These are phyloP conservation scores for Mycena leptocephala DNA, from an alignment of 768 basidiomycete genomes.

Conservation along the genomic window DNA sequence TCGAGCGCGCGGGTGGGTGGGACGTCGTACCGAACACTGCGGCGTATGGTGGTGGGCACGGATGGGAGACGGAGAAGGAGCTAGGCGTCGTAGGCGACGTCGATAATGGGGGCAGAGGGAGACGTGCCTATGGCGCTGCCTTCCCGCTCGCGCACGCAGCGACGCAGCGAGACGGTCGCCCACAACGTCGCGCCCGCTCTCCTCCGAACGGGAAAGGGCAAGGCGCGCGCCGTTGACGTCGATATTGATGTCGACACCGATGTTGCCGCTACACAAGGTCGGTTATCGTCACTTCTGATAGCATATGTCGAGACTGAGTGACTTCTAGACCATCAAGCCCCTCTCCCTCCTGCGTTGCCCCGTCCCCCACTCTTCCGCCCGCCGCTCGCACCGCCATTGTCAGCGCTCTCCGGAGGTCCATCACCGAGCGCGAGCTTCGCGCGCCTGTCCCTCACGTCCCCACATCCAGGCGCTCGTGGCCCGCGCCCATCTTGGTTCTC, in stretches of 20 bases:
- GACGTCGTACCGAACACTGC: too few species aligned
- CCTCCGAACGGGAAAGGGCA: background rate
- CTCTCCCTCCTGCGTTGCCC: background rate
- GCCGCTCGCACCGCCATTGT: background rate
- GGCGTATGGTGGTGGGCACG: too few species aligned
- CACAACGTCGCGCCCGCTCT: background rate
- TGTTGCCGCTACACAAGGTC: background rate
- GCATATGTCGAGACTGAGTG: background rate
- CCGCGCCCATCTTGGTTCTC: background rate
- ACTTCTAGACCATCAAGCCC: background rate
- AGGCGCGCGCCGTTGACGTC: background rate
- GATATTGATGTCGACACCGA: background rate
- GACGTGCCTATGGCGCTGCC: too few species aligned
- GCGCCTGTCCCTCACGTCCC: too few species aligned
- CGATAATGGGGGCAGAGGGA: too few species aligned
- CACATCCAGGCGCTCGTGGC: background rate
- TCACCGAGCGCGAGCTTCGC: too few species aligned
- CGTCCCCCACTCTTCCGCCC: background rate
- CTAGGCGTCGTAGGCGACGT: too few species aligned
- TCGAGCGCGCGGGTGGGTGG: too few species aligned
- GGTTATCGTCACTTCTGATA: background rate
- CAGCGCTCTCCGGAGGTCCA: background rate
- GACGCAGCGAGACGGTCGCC: background rate
- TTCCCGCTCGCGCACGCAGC: background rate
- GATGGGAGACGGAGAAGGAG: too few species aligned